Evolutionary conservation across 805 yeast genomes (phyloP), one percentile per base, ranked within the genome.

Genomic region (Kuraishia cidri): DNA sequence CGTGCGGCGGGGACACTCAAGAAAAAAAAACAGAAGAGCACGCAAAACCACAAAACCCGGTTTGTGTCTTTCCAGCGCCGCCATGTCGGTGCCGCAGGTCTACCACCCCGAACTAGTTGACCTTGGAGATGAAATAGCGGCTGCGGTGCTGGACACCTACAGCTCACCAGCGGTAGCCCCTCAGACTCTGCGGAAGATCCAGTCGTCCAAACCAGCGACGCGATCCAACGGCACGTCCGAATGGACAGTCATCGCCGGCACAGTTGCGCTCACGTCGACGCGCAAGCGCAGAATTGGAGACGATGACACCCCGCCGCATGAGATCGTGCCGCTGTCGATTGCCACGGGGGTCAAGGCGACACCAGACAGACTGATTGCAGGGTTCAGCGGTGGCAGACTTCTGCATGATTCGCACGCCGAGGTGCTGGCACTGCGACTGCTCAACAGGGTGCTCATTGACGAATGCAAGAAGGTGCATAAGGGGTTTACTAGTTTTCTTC

Each of bases 341-440:
- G 66, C 87, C 0, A 85, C 97, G 0, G 98, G 98, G 1, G 82
- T 86, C 31, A 92, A 92, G 48, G 70, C 85, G 0, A 45, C 70
- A 13, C 88, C 97, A 1, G 72, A 79, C 43, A 49, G 42, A 1
- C 47, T 42, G 3, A 51, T 80, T 1, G 34, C 58, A 3, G 39
- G 49, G 3, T 56, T 58, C 31, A 58, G 71, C 2, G 36, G 59
- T 0, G 97, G 97, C 0, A 48, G 52, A 12, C 52, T 86, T 6
- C 60, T 90, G 1, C 97, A 90, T 47, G 97, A 90, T 52, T 62
- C 78, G 51, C 98, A 90, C 58, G 97, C 97, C 0, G 98, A 90
- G 48, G 69, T 87, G 2, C 55, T 92, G 11, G 72, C 81, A 0
- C 36, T 88, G 0, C 56, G 97, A 18, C 71, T 75, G 1, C 75